These are phyloP conservation scores for Ceratobasidium sp. DNA, from an alignment of 1,284 basidiomycete species.

Conservation along the genomic window DNA sequence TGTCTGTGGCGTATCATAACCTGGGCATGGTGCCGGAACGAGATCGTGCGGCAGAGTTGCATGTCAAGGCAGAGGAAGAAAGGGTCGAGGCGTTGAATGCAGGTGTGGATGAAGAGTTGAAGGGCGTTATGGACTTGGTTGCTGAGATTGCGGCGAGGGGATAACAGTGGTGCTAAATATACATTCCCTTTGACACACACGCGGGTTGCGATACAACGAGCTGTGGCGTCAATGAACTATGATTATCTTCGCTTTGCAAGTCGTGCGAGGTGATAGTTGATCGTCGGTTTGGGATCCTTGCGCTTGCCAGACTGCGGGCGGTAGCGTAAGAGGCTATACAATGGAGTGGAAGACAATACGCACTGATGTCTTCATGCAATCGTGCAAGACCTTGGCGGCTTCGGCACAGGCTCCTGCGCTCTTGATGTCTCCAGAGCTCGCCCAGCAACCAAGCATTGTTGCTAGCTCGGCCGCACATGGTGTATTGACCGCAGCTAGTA, in stretches of 20 bases:
- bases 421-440: slow-evolving; percentile 78
- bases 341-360: slow-evolving; percentile 54
- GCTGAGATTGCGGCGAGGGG: slow-evolving; percentile 43
- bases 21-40: slow-evolving; percentile 66
- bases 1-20: slow-evolving; percentile 76
- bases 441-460: slow-evolving; percentile 91
- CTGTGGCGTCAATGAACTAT: background rate
- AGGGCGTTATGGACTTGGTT: slow-evolving; percentile 68
- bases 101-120: slow-evolving; percentile 64
- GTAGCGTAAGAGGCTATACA: slow-evolving; percentile 23
- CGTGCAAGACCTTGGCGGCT: slow-evolving; percentile 73
- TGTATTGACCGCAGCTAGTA: slow-evolving; percentile 53
- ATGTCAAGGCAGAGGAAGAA: slow-evolving; percentile 61
- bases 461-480: slow-evolving; percentile 82
- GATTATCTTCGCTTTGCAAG: slow-evolving; percentile 63
- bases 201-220: background rate
- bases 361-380: slow-evolving; percentile 89
- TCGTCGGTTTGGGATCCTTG: slow-evolving; percentile 73
- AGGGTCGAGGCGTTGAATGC: slow-evolving; percentile 58
- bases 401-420: slow-evolving; percentile 70
- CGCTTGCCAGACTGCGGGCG: slow-evolving; percentile 68
- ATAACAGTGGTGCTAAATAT: slow-evolving; percentile 3
- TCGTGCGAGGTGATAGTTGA: slow-evolving; percentile 86
- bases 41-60: slow-evolving; percentile 64
- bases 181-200: background rate